Base-by-base conservation (phyloP, 768 basidiomycete genomes). In the Mrakia blollopis region DNA sequence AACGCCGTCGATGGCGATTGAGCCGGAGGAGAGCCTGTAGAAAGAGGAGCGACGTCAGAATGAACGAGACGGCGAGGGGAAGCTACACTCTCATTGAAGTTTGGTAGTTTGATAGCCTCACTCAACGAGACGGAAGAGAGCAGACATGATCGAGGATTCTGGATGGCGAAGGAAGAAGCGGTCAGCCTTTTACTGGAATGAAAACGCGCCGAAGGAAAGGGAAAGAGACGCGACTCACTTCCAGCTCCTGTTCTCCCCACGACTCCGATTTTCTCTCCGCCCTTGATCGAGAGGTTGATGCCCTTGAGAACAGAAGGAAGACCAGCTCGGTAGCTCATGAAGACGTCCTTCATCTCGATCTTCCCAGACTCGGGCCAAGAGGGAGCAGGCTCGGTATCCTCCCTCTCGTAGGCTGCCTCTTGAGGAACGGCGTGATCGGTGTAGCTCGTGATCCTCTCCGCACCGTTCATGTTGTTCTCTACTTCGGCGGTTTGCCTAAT, bases 221-320 rank as follows among this genome's bases (percentile, higher is more conserved):
- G 44, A 25, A 6, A 21, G 11, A 5, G 35, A 41, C 35, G 37
- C 35, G 44, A 71, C 69, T 7, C 18, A 71, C 69, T 72, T 72
- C 71, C 71, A 54, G 71, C 71, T 47, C 93, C 94, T 62, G 95
- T 91, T 28, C 72, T 13, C 5, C 73, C 73, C 23, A 77, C 71
- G 28, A 77, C 76, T 30, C 94, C 94, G 79, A 98, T 89, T 84
- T 96, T 95, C 85, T 97, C 94, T 8, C 92, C 91, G 0, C 88
- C 88, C 0, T 84, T 82, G 41, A 97, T 86, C 44, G 84, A 85
- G 87, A 97, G 88, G 16, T 87, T 88, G 72, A 98, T 83, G 4
- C 91, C 91, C 83, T 91, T 92, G 30, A 98, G 85, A 10, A 97
- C 94, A 5, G 89, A 84, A 0, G 94, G 92, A 28, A 98, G 87